Evolutionary conservation across 805 yeast species (phyloP), one percentile per base, ranked within the genome.

Genomic region (Pichia eremophila): DNA sequence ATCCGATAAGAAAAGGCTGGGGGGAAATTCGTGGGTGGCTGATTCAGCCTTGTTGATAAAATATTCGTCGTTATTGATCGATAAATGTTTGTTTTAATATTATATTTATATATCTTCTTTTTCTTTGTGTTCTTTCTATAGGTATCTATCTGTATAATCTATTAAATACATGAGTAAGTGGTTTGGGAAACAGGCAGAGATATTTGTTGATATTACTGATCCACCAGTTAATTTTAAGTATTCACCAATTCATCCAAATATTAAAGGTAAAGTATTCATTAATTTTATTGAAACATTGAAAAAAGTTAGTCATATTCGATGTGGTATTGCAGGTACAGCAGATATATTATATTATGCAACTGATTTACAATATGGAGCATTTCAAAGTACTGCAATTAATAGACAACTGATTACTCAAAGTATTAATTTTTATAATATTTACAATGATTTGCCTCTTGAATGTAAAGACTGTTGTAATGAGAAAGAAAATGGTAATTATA

Each of bases 311-410:
- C 14, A 17, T 25, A 39, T 48, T 18, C 32, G 19, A 32, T 44
- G 44, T 48, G 51, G 51, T 6, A 11, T 48, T 29, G 15, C 14
- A 9, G 51, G 48, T 8, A 18, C 18, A 11, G 48, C 46, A 17
- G 22, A 45, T n/a, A 28, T 48, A 14, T 5, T 32, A 14, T 39
- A 32, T 31, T 31, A 45, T 27, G 39, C 43, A 5, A 34, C 46
- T 4, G 43, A 45, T 17, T 8, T 42, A 11, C 27, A 28, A 9
- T 40, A 38, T 29, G 40, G 35, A 10, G 39, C 7, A 5, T 17
- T 46, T 19, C 40, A 42, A 29, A 25, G 11, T 11, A 22, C 36
- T 15, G 22, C 27, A 15, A 27, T 34, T 14, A 43, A 38, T 19
- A 18, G 43, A 8, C 40, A 17, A 28, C 15, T 43, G 8, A 19